Base-by-base conservation (phyloP, 2,329 filamentous ascomycete genomes). In the Thelonectria rubi region DNA sequence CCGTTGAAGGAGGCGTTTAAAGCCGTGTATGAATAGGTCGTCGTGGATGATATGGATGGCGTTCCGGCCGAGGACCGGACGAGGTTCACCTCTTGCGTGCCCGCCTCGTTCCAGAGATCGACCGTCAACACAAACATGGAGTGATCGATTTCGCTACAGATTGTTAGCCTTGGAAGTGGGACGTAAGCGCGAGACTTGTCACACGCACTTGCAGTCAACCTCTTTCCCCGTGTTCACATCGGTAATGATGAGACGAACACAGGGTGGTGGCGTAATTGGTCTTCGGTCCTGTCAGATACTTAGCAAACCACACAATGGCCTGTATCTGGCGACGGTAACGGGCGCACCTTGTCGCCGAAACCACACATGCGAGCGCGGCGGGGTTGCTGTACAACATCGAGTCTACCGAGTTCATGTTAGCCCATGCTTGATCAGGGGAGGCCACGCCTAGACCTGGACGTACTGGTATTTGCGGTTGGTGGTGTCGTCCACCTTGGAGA, bases 361-460 rank as follows among this genome's bases (percentile, higher is more conserved):
- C 95, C 95, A 80, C 95, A 99, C 95, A 98, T 98, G 64, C 95
- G 91, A 67, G 95, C 95, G 71, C 95, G 88, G 71, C 92, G 85
- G 52, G 95, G 95, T 77, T 98, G 93, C 80, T 99, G 95, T 68
- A 92, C 88, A 62, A 97, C 92, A 67, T 89, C 82, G 52, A 97
- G 84, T 64, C 88, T 91, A 67, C 63, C 57, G 32, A 37, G 37
- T 15, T 12, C 42, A 45, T 34, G 53, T 75, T 57, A 73, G 70
- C 46, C 17, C 30, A 15, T n/a, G 21, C 11, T 47, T n/a, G 42
- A 20, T 18, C 20, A 20, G 43, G 17, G 20, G 3, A 18, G n/a
- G 17, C 14, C 17, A 2, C 5, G 34, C 12, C 9, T 14, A 20
- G 42, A 15, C 17, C 5, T 21, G 17, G 24, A 71, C 76, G 58